Evolutionary conservation across 306 rosid species (phyloP).

Genomic region (Pterocarpus santalinus): DNA sequence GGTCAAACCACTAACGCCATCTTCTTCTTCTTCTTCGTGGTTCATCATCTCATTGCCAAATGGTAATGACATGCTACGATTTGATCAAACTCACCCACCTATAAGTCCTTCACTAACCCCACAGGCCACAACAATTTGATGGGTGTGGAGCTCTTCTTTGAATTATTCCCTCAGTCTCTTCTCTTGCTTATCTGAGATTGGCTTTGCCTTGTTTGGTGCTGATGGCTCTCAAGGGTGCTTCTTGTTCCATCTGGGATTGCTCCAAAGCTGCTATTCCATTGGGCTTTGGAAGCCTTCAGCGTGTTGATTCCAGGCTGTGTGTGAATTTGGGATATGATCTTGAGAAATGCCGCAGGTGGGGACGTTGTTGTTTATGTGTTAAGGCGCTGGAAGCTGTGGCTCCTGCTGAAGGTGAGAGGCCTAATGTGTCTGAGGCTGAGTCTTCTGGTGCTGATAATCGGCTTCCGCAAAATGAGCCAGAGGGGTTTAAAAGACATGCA

Average conservation of each 20-base stretch:
- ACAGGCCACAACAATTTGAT: background rate
- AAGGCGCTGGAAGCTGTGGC: constrained; percentile 54
- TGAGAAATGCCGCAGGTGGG: constrained; percentile 35
- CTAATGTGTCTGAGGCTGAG: constrained; percentile 28
- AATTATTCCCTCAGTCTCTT: constrained; percentile 9
- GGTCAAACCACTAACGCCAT: too few species aligned
- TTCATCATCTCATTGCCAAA: too few species aligned
- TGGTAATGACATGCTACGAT: too few species aligned
- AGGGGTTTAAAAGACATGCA: constrained; percentile 55
- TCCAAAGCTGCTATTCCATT: constrained; percentile 2
- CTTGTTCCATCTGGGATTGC: background rate
- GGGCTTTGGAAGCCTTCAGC: constrained; percentile 48
- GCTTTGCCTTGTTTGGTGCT: constrained; percentile 12
- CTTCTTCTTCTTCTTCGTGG: too few species aligned
- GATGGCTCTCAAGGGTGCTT: constrained; percentile 65
- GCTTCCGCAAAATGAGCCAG: constrained; percentile 39
- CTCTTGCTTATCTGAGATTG: too few species aligned
- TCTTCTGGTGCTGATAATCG: background rate
- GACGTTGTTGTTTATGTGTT: constrained; percentile 36
- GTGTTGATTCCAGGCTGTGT: too few species aligned
- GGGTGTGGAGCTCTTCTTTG: constrained; percentile 40
- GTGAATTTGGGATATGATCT: constrained; percentile 48
- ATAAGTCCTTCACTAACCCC: too few species aligned
- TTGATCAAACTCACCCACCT: too few species aligned
- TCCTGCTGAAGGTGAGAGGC: constrained; percentile 56